Evolutionary conservation across 169 alveolate genomes (phyloP).

Genomic region (Plasmodium vivax): DNA sequence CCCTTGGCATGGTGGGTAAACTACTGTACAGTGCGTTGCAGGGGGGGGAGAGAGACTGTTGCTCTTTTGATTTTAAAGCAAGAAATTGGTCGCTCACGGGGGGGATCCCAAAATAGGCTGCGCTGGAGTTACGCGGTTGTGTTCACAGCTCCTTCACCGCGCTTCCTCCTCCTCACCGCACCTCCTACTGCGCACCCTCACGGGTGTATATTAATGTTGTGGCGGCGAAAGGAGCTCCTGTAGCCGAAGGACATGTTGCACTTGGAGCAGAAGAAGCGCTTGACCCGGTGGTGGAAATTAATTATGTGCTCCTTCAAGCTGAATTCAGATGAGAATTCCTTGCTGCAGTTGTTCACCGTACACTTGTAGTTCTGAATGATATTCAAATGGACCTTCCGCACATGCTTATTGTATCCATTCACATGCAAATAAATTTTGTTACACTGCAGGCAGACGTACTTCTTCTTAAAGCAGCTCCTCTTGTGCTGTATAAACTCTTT

Average conservation of each 20-base stretch:
- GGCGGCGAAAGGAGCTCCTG: conserved; percentile 57
- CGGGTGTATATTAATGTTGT: conserved; percentile 44
- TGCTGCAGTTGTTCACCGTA: conserved; percentile 32
- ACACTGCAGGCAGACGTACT: conserved; percentile 56
- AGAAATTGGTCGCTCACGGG: neutral
- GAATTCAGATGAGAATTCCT: conserved; percentile 53
- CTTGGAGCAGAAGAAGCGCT: conserved; percentile 54
- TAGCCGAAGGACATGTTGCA: conserved; percentile 69
- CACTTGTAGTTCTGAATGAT: conserved; percentile 33
- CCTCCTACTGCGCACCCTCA: neutral
- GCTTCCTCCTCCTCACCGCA: neutral
- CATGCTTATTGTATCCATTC: conserved; percentile 64
- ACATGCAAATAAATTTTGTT: conserved; percentile 60
- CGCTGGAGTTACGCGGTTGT: neutral
- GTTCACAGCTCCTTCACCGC: neutral
- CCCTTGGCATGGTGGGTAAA: neutral
- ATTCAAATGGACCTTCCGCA: conserved; percentile 34
- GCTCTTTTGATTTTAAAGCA: neutral
- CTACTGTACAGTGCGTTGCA: neutral
- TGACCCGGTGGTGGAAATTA: conserved; percentile 51
- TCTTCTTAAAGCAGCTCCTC: conserved; percentile 46
- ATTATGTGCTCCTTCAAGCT: conserved; percentile 62
- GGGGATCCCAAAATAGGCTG: neutral
- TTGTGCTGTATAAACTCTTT: conserved; percentile 65
- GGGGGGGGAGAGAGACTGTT: neutral